phyloP scores from a whole-genome alignment of 2,329 filamentous ascomycete genomes.

The Aspergillus ruber region DNA sequence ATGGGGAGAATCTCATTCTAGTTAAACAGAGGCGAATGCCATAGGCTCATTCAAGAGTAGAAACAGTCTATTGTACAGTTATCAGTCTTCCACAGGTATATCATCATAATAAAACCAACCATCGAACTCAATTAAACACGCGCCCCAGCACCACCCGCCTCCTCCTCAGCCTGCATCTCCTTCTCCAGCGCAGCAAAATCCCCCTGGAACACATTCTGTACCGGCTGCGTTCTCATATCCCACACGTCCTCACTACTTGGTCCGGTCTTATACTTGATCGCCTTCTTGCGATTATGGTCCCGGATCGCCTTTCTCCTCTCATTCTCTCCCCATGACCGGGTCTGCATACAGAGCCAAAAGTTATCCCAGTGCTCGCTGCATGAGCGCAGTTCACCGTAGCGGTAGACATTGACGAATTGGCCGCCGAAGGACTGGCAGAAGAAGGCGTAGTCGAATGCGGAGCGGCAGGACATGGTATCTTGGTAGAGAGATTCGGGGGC shows the following conservation, averaged over 20 bases:
- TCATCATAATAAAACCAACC: constrained; percentile 11
- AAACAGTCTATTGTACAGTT: not conserved
- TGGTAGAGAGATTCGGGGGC: constrained; percentile 68
- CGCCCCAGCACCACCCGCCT: constrained; percentile 16
- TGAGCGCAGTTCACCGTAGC: constrained; percentile 67
- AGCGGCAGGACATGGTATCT: constrained; percentile 77
- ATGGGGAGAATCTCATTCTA: too few relatives aligned
- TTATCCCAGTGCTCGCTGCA: constrained; percentile 86
- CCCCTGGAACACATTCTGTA: constrained; percentile 46
- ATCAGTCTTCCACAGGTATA: not conserved
- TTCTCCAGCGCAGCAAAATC: constrained; percentile 39
- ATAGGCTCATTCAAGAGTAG: not conserved
- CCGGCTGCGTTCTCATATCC: constrained; percentile 61
- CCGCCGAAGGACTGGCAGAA: constrained; percentile 88
- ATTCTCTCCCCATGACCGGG: constrained; percentile 55
- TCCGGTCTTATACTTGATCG: constrained; percentile 59
- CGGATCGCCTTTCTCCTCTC: constrained; percentile 56
- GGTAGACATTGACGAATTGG: constrained; percentile 87
- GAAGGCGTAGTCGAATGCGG: constrained; percentile 87
- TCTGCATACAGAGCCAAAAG: constrained; percentile 97
- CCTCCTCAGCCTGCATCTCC: constrained; percentile 38
- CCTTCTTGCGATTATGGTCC: constrained; percentile 62
- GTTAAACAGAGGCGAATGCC: not conserved
- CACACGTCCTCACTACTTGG: constrained; percentile 87
- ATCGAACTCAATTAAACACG: constrained; percentile 14